Base-by-base conservation (phyloP, 2,329 filamentous ascomycete genomes). In the Colletotrichum sidae region DNA sequence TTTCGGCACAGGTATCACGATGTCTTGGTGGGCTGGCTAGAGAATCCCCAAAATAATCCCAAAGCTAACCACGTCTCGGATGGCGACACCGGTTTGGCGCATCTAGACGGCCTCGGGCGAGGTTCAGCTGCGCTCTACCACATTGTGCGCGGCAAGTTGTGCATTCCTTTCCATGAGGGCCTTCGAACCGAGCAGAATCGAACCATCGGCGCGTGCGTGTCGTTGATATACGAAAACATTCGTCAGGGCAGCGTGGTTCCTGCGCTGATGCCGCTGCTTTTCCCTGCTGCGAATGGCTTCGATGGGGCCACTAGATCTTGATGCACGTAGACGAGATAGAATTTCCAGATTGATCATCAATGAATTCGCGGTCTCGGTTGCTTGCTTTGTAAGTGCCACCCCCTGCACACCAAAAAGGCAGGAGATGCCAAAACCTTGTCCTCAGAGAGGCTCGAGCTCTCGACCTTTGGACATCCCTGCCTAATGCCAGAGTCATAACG, bases 151-250 rank as follows among this genome's bases (percentile, higher is more conserved):
- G 69, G 70, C 3, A 69, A 55, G 42, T 59, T 77, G 37, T 62
- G 60, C 8, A 69, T 78, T 34, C 69, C 70, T 0, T 73, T 71
- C 9, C 75, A 77, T 45, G 71, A 71, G 39, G 76, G 76, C 2
- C 70, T 78, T 2, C 52, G 41, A 11, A 70, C 72, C 7, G 72
- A 77, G 33, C 60, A 76, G 12, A 74, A 72, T 13, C 75, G 73
- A 68, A 77, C 76, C 5, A 76, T 76, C 33, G 75, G 75, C 10
- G 72, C 67, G 50, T 73, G 73, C 69, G 73, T 76, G 9, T 73
- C 68, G 47, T 71, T 69, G 35, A 69, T 77, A 2, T 77, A 77
- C 53, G 75, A 77, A 70, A 52, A 60, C 7, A 56, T 67, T 10
- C 64, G 67, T 8, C 41, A 41, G 15, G 64, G 54, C 15, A 7